These are phyloP conservation scores for Umbellularia californica DNA, from an alignment of 164 flowering plant species.

Conservation along the genomic window DNA sequence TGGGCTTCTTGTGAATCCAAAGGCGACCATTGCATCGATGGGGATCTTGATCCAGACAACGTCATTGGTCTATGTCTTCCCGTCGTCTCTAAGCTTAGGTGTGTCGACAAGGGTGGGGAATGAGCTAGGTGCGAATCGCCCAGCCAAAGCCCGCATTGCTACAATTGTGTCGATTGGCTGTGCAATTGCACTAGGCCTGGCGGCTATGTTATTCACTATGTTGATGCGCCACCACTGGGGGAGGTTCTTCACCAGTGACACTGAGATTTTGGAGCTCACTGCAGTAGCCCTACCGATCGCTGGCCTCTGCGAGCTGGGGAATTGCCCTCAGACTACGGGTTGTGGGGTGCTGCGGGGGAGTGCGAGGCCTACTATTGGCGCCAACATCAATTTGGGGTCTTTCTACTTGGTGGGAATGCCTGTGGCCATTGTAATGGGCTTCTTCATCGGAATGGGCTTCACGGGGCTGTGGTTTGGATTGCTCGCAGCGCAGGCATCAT, in stretches of 20 bases:
- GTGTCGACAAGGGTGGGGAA: slow-evolving; percentile 86
- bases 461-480: slow-evolving; percentile 85
- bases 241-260: slow-evolving; percentile 59
- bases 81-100: slow-evolving; percentile 74
- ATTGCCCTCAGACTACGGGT: slow-evolving; percentile 96
- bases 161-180: slow-evolving; percentile 56
- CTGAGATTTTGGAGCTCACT: slow-evolving; percentile 62
- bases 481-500: slow-evolving; percentile 85
- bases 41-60: slow-evolving; percentile 92
- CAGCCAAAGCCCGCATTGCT: slow-evolving; percentile 60
- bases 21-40: slow-evolving; percentile 88
- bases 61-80: slow-evolving; percentile 82
- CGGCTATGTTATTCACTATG: slow-evolving; percentile 62
- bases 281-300: slow-evolving; percentile 73
- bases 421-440: slow-evolving; percentile 71
- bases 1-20: slow-evolving; percentile 72
- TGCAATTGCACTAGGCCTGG: slow-evolving; percentile 57
- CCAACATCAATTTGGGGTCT: slow-evolving; percentile 87
- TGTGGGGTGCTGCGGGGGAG: slow-evolving; percentile 91
- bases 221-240: slow-evolving; percentile 85
- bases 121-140: slow-evolving; percentile 81
- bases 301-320: slow-evolving; percentile 93
- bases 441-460: slow-evolving; percentile 65
- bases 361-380: slow-evolving; percentile 79
- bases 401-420: slow-evolving; percentile 96